Evolutionary conservation across 2,329 filamentous ascomycete genomes (phyloP), one percentile per base, ranked within the genome.

Genomic region (Dryadomyces quercus-mongolicae): DNA sequence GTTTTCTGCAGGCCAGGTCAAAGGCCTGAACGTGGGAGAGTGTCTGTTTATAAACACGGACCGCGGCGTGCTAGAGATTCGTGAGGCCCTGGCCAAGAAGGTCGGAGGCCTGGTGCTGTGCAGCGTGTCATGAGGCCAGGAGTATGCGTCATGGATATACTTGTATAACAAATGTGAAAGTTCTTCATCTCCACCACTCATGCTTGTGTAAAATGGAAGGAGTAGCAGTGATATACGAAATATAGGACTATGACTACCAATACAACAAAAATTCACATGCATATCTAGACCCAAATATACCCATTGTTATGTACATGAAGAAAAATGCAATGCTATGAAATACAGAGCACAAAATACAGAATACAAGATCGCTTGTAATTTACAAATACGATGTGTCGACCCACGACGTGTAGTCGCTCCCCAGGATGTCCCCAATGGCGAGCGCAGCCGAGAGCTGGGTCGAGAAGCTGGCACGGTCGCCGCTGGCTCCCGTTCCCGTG

Each of bases 21-120:
- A 83, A 64, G 88, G 89, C 0, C 65, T 95, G 61, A 84, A 79
- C 58, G 73, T 93, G 15, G 91, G 91, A 55, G 91, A 96, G 75
- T 85, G 82, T 66, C 71, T 96, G 65, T 92, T 91, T 64, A 64
- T 96, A 51, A 81, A 76, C 15, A 95, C 90, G 18, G 84, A 89
- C 63, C 71, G 75, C 59, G 91, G 91, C 1, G 77, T 95, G 10
- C 65, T 95, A 64, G 91, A 96, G 73, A 76, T 82, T 25, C 76
- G 91, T 61, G 89, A 95, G 70, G 92, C 88, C 56, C 75, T 94
- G 55, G 84, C 86, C 67, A 83, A 81, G 73, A 86, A 82, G 70
- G 72, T 89, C 20, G 91, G 91, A n/a, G 91, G 91, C 0, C 67
- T 89, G 68, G 74, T 89, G 56, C 70, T 95, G 55, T 93, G 86